phyloP scores from a whole-genome alignment of 2,329 filamentous ascomycete species.

The Cordyceps militaris region DNA sequence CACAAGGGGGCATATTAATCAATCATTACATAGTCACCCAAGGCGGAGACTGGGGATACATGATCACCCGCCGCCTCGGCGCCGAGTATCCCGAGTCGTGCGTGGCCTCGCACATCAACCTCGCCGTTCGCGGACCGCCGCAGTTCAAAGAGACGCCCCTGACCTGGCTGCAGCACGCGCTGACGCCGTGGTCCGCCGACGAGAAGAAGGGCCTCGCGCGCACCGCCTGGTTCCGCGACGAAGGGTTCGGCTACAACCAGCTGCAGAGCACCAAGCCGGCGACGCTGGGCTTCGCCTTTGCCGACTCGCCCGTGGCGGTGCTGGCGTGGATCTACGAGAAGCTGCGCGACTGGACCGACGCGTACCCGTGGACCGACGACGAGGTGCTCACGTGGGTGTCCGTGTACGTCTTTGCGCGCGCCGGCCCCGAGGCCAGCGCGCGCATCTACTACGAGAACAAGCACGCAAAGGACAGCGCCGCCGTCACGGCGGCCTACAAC shows the following conservation, averaged over 20 bases:
- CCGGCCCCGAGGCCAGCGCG: constrained; percentile 57
- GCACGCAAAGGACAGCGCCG: constrained; percentile 28
- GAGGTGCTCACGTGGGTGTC: constrained; percentile 66
- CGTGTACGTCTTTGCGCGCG: constrained; percentile 61
- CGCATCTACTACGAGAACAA: constrained; percentile 64
- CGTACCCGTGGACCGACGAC: constrained; percentile 63
- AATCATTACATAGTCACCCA: constrained; percentile 35
- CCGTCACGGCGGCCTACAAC: neutral
- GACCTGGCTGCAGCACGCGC: constrained; percentile 46
- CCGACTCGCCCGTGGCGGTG: constrained; percentile 59
- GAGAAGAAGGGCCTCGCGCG: constrained; percentile 47
- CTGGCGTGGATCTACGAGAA: constrained; percentile 74
- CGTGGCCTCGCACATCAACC: constrained; percentile 53
- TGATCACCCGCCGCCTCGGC: constrained; percentile 56
- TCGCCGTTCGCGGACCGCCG: constrained; percentile 45
- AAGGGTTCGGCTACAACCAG: constrained; percentile 31
- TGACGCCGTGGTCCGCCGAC: constrained; percentile 42
- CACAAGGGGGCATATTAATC: neutral
- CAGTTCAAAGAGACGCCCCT: constrained; percentile 44
- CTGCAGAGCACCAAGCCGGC: constrained; percentile 56
- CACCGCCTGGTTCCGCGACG: constrained; percentile 47
- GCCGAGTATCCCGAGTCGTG: constrained; percentile 45
- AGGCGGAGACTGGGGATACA: constrained; percentile 66
- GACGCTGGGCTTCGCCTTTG: constrained; percentile 59
- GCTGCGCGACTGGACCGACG: constrained; percentile 65